phyloP scores from a whole-genome alignment of 192 early-diverging fungal genomes.

The Lobosporangium transversale region DNA sequence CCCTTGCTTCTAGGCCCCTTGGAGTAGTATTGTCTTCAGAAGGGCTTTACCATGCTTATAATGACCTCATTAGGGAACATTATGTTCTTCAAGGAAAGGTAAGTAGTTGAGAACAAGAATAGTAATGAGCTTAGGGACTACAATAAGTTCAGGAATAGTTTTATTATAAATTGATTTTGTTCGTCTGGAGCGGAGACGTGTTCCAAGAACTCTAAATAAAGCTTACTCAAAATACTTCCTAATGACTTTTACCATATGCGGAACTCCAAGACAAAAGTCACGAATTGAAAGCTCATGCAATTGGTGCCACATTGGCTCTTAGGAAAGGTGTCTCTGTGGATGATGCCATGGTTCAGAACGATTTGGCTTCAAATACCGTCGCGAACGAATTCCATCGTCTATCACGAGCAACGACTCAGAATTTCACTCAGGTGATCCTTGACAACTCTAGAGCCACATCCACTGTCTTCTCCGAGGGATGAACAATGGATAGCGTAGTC shows the following conservation, averaged over 20 bases:
- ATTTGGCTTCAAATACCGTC: background rate
- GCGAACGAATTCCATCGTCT: background rate
- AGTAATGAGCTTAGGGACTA: no score
- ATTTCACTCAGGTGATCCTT: background rate
- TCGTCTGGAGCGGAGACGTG: no score
- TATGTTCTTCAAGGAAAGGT: slow-evolving; percentile 26
- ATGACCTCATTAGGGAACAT: slow-evolving; percentile 11
- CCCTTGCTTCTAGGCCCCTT: background rate
- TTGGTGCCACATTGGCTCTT: background rate
- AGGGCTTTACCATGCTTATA: background rate
- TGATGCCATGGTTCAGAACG: background rate
- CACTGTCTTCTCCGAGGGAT: no score
- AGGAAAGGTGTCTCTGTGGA: background rate
- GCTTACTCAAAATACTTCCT: no score
- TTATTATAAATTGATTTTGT: no score
- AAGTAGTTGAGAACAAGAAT: no score
- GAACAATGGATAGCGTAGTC: slow-evolving; percentile 1
- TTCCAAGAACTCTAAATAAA: no score
- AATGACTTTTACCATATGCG: no score
- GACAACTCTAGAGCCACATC: background rate
- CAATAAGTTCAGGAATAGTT: no score
- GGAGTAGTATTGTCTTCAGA: slow-evolving; percentile 1
- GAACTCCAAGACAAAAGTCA: no score
- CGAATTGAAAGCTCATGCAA: background rate
- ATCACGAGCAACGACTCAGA: background rate